Percentiles rank a stretch among this genome's conserved stretches.
Conservation (phyloP, 768 basidiomycete genomes). For the Megacollybia marginata region DNA sequence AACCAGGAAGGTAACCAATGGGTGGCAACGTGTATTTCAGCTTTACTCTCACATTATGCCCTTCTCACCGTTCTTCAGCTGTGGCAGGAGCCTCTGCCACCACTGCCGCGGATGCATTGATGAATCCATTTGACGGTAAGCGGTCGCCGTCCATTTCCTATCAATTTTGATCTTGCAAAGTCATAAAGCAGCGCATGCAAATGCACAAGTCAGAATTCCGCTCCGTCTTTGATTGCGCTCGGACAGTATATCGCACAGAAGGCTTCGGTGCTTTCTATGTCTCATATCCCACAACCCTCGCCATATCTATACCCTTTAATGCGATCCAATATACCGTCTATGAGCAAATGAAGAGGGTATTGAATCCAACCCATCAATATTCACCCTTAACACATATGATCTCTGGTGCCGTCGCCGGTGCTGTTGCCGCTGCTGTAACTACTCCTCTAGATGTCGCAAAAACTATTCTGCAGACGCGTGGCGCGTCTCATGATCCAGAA, state of each 20-base stretch:
- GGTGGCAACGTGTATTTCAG: constrained; percentile 74
- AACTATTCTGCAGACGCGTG: constrained; percentile 92
- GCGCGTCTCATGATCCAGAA: constrained; percentile 76
- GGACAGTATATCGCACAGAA: constrained; percentile 77
- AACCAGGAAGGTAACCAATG: constrained; percentile 78
- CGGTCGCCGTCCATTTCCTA: background rate
- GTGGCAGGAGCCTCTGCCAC: constrained; percentile 92
- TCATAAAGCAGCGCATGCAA: constrained; percentile 99
- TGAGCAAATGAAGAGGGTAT: constrained; percentile 78
- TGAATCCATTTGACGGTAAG: constrained; percentile 99
- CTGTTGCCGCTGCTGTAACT: constrained; percentile 89
- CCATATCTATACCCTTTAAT: constrained; percentile 95
- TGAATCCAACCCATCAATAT: constrained; percentile 84
- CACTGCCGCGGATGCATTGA: constrained; percentile 91
- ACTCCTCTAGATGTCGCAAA: constrained; percentile 98
- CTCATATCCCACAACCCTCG: constrained; percentile 96
- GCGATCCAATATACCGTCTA: constrained; percentile 97
- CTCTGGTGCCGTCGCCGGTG: constrained; percentile 90
- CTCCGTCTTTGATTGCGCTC: constrained; percentile 80
- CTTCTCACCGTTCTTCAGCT: constrained; percentile 36
- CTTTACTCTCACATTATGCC: background rate
- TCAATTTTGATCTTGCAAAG: constrained; percentile 31
- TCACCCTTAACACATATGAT: constrained; percentile 90
- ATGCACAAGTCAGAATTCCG: constrained; percentile 89
- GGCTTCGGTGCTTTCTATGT: constrained; percentile 92